These are phyloP conservation scores for Plasmodium inui DNA, from an alignment of 169 alveolate genomes.

Conservation along the genomic window DNA sequence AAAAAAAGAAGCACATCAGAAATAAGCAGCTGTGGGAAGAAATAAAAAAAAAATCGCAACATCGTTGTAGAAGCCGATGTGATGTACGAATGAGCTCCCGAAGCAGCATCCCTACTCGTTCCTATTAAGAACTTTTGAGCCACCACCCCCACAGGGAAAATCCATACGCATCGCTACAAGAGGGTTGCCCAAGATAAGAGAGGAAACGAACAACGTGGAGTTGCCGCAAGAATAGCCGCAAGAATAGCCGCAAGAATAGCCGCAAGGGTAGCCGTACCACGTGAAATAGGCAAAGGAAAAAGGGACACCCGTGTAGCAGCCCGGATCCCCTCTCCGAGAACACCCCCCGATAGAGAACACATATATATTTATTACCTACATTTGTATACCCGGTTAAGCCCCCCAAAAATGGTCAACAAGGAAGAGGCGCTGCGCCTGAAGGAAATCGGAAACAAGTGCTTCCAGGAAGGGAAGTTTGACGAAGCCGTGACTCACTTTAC, in stretches of 20 bases:
- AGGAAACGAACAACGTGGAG: background rate
- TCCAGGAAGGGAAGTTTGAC: conserved; percentile 91
- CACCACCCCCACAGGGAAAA: background rate
- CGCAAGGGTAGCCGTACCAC: background rate
- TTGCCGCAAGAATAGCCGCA: no score
- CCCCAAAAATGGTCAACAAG: conserved; percentile 19
- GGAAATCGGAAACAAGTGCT: conserved; percentile 94
- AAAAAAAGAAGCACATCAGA: background rate
- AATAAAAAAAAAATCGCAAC: background rate
- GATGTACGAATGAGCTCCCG: background rate
- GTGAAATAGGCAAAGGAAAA: no score
- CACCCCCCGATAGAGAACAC: background rate
- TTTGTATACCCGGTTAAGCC: background rate
- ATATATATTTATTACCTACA: background rate
- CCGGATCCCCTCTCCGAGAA: background rate
- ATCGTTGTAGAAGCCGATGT: background rate
- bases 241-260: no score
- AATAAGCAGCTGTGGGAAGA: background rate
- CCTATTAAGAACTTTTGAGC: background rate
- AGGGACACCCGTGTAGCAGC: background rate
- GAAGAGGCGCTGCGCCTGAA: conserved; percentile 90
- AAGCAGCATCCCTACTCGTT: background rate
- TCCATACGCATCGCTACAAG: background rate
- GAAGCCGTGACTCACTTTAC: conserved; percentile 93
- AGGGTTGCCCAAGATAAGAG: background rate